Conservation (phyloP, 192 early-diverging fungal genomes). For the Gryganskiella cystojenkinii region DNA sequence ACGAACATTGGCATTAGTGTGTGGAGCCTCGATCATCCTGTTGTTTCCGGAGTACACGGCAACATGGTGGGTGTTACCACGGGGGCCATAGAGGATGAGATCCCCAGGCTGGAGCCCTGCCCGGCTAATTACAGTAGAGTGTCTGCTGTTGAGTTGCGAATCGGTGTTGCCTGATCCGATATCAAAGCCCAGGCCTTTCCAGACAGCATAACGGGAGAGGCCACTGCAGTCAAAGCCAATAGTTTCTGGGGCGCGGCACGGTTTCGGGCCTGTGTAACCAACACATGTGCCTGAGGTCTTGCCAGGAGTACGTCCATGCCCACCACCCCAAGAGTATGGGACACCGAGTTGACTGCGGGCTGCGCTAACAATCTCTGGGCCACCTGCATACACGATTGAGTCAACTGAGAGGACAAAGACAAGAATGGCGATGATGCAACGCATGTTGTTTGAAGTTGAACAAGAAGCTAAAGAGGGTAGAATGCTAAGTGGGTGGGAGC, state of each 20-base stretch:
- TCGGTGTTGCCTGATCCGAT: conserved; percentile 3
- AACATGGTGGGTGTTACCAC: background rate
- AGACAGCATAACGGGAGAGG: conserved; percentile 6
- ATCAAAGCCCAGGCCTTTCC: background rate
- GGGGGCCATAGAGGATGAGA: conserved; percentile 7
- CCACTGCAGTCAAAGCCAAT: conserved; percentile 15
- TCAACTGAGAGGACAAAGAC: background rate
- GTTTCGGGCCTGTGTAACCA: background rate
- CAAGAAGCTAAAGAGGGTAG: no score
- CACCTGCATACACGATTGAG: background rate
- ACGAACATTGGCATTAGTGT: conserved; percentile 7
- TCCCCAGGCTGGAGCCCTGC: background rate
- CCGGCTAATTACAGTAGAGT: background rate
- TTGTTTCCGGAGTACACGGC: conserved; percentile 9
- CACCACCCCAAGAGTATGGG: conserved; percentile 13
- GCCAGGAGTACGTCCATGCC: background rate
- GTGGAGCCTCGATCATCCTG: conserved; percentile 6
- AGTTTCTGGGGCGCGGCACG: background rate
- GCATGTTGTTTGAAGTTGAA: background rate
- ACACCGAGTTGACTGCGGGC: background rate
- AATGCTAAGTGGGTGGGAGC: no score
- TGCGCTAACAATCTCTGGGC: background rate
- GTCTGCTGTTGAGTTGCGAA: background rate
- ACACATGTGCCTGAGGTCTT: background rate
- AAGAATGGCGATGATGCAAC: background rate